phyloP scores from a whole-genome alignment of 352 stramenopile species.

The Pythium rhizo-oryzae region DNA sequence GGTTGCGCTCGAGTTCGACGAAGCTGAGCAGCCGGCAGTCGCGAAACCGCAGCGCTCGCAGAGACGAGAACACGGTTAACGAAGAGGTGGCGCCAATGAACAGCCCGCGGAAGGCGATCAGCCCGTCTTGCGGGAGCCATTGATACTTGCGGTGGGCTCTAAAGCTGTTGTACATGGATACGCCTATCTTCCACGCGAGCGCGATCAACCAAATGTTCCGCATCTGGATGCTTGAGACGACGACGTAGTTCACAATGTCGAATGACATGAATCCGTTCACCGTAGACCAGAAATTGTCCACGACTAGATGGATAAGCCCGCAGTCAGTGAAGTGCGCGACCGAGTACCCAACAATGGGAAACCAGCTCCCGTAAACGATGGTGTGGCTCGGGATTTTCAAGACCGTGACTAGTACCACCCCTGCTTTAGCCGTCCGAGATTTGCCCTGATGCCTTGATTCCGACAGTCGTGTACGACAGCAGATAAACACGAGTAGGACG shows the following conservation, averaged over 20 bases:
- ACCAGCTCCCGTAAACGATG: slow-evolving; percentile 34
- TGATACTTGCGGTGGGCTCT: background rate
- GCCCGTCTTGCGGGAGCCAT: slow-evolving; percentile 2
- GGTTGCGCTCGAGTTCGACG: background rate
- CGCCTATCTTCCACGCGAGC: slow-evolving; percentile 17
- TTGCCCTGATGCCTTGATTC: background rate
- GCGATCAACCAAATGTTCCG: slow-evolving; percentile 40
- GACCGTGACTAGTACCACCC: slow-evolving; percentile 1
- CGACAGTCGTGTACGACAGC: slow-evolving; percentile 2
- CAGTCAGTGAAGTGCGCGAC: slow-evolving; percentile 37
- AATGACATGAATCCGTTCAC: slow-evolving; percentile 27
- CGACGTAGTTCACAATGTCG: slow-evolving; percentile 23
- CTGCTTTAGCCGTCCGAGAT: background rate
- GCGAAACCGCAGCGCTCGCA: slow-evolving; percentile 18
- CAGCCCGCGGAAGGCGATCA: slow-evolving; percentile 17
- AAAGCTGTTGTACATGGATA: slow-evolving; percentile 1
- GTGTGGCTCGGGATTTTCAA: slow-evolving; percentile 27
- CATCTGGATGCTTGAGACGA: slow-evolving; percentile 37
- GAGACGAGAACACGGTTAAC: slow-evolving; percentile 14
- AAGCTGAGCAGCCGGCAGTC: slow-evolving; percentile 1
- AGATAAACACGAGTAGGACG: slow-evolving; percentile 11
- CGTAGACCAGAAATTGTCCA: slow-evolving; percentile 29
- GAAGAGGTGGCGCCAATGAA: slow-evolving; percentile 9
- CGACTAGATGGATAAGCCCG: slow-evolving; percentile 27
- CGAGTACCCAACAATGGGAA: slow-evolving; percentile 35